These are phyloP conservation scores for Ophiostoma sp. DNA, from an alignment of 2,329 filamentous ascomycete species.

Conservation along the genomic window DNA sequence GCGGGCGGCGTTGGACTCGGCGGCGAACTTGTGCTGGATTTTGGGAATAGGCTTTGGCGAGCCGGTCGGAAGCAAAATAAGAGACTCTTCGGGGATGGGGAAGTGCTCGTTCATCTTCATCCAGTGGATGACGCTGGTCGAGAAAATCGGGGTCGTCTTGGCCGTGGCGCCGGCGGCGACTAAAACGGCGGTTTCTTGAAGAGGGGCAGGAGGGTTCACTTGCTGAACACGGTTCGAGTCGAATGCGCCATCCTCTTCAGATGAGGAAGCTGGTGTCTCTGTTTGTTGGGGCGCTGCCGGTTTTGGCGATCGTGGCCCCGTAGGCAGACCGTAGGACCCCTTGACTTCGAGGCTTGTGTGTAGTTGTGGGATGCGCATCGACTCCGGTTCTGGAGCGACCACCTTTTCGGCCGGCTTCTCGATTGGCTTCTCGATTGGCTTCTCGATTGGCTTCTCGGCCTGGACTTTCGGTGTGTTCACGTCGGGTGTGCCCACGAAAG, in stretches of 20 bases:
- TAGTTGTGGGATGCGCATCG: constrained; percentile 34
- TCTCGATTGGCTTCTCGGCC: constrained; percentile 25
- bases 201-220: neutral
- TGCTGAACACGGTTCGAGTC: constrained; percentile 29
- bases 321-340: constrained; percentile 36
- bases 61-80: constrained; percentile 75
- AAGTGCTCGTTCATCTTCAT: constrained; percentile 71
- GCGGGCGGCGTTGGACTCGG: constrained; percentile 62
- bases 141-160: constrained; percentile 10
- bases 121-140: constrained; percentile 63
- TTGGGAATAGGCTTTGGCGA: constrained; percentile 68
- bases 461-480: neutral
- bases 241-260: neutral
- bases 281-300: constrained; percentile 26
- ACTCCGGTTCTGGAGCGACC: neutral
- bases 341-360: constrained; percentile 34
- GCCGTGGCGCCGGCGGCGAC: neutral
- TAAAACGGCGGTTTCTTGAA: constrained; percentile 17
- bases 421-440: no score
- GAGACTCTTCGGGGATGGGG: constrained; percentile 67
- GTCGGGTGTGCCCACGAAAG: neutral
- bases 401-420: neutral
- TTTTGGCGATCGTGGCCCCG: neutral
- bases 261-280: neutral
- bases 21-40: constrained; percentile 71